Base-by-base conservation (phyloP, 148 eudicot genomes). In the Persicaria tinctoria region DNA sequence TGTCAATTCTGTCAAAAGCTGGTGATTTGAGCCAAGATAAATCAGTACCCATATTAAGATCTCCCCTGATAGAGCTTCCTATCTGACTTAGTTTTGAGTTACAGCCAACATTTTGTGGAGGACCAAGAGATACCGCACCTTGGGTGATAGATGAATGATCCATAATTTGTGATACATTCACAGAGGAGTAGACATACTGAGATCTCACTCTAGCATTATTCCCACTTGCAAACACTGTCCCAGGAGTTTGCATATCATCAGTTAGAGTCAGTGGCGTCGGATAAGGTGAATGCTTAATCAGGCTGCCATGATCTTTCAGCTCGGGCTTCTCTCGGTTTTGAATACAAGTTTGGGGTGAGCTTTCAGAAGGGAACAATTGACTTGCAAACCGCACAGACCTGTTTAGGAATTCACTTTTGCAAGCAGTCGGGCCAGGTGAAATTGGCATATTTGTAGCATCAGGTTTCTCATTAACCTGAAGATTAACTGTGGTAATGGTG, bases 241-340 rank as follows among this genome's bases (percentile, higher is more conserved):
- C 98, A 47, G 98, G 98, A 53, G 96, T 95, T 79, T 95, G 96
- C 99, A 92, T 95, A 77, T 92, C 97, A 81, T 88, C 91, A 44
- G 84, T 84, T 51, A 95, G 64, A 38, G 79, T 86, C 46, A 83
- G 81, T 41, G 96, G 99, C 59, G 99, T 95, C n/a, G 96, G 92
- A 82, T 87, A 86, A 74, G 96, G 90, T 46, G 91, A 87, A 77
- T 77, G 81, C 76, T 85, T 90, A 68, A 80, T 70, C 64, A 66
- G 74, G 70, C 78, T 81, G 77, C 84, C 83, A 6, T 66, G 6
- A 60, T 76, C 75, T 49, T 73, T 70, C 68, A 78, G 76, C 66
- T 79, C 80, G 60, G 80, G 74, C 72, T 82, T 84, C 13, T 79
- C 77, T 66, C 70, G 70, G 70, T 75, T 66, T 84, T 82, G 85